Conservation (phyloP, 495 filamentous ascomycete genomes). For the Penicillium salamii region DNA sequence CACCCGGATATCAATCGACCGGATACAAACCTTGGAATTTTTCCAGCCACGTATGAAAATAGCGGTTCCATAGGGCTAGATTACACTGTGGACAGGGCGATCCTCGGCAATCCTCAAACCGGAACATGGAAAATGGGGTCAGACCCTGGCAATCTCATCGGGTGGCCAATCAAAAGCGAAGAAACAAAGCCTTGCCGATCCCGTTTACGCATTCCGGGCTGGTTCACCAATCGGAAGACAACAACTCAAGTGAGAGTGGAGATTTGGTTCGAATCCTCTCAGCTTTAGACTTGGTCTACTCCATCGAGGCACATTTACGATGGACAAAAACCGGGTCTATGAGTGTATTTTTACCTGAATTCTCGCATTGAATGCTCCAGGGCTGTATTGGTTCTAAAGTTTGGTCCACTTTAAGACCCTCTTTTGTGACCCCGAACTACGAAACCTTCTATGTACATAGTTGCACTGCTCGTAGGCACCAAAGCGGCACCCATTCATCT, state of each 20-base stretch:
- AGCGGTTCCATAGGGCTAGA: slow-evolving; percentile 5
- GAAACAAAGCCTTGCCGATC: slow-evolving; percentile 3
- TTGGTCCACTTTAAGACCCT: too few species aligned
- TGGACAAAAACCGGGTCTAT: too few species aligned
- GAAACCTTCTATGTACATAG: too few species aligned
- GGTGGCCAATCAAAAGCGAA: slow-evolving; percentile 4
- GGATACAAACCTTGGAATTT: neutral
- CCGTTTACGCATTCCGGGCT: neutral
- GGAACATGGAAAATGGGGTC: slow-evolving; percentile 2
- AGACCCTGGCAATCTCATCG: slow-evolving; percentile 5
- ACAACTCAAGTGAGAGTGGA: slow-evolving; percentile 3
- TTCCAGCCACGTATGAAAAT: neutral
- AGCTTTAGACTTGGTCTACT: too few species aligned
- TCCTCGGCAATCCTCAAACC: neutral
- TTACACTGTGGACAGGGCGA: neutral
- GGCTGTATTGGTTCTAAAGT: too few species aligned
- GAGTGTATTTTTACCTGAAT: too few species aligned
- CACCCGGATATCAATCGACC: too few species aligned
- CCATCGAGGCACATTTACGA: too few species aligned
- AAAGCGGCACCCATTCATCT: too few species aligned
- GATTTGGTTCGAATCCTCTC: slow-evolving; percentile 1
- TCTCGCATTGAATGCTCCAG: too few species aligned
- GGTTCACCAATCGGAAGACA: slow-evolving; percentile 1
- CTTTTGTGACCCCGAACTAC: too few species aligned
- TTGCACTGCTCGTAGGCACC: too few species aligned